Evolutionary conservation across 768 basidiomycete genomes (phyloP), one percentile per base, ranked within the genome.

Genomic region (Suillus occidentalis): DNA sequence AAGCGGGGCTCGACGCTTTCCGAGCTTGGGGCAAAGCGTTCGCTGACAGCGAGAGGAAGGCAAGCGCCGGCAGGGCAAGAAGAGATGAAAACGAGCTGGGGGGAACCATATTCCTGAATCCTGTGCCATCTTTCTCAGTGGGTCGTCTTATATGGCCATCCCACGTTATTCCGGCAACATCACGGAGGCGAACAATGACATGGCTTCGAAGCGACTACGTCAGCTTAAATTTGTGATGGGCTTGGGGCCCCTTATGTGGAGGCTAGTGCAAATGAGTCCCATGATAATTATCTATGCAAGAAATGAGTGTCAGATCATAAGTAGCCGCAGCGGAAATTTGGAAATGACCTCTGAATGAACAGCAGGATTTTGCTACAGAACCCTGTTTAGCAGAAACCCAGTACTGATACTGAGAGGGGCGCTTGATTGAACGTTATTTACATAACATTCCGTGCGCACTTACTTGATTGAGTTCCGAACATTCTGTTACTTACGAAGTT

Each of bases 51-150:
- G 31, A 31, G 42, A 65, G 37, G 20, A 39, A 16, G 47, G 50
- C 49, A 22, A 65, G 31, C 18, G 63, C 63, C 6, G 53, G n/a
- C 12, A 64, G 22, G 50, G 49, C 14, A 28, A 65, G 50, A 34
- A 64, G 8, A 34, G 50, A 64, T 22, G 53, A 37, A 28, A 65
- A 20, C 4, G 64, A 64, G 31, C 3, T 50, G n/a, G 64, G 53
- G 40, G 39, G 64, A 53, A 63, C 37, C 64, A 65, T 65, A 40
- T 36, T 65, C 31, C 6, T 37, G n/a, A n/a, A 31, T 65, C 31
- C 6, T 7, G 20, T 2, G 9, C n/a, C 13, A 57, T 2, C 22
- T 7, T 16, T n/a, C 31, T 9, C 3, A 34, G 20, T 20, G 10
- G 36, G n/a, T 36, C 36, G 2, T 22, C 37, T 57, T 57, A 22